Evolutionary conservation across 495 filamentous ascomycete genomes (phyloP), one percentile per base, ranked within the genome.

Genomic region (Xylaria palmicola): DNA sequence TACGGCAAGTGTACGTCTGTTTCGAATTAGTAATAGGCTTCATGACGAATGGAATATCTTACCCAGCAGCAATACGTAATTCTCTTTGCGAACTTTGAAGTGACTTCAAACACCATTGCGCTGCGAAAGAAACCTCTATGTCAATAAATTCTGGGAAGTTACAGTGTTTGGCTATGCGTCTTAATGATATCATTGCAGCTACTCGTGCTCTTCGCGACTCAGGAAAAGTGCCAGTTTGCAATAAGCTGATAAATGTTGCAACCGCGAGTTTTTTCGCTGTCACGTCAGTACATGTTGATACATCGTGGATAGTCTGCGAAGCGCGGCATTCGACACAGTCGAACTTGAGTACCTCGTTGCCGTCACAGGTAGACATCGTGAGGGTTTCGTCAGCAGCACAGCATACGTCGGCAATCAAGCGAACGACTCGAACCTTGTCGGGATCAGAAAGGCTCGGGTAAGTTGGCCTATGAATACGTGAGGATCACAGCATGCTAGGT

Each of bases 71-170:
- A 68, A 97, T 82, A 12, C 94, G 87, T 50, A 98, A 77, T 68
- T 98, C 94, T 68, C 94, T 85, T 22, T 89, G 72, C 6, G 93
- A 93, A 69, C 92, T 96, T 48, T 85, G 83, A 20, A 96, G 75
- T 2, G 89, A 91, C 57, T 86, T 81, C 1, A 98, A 71, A 67
- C 91, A 94, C 81, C 90, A 92, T 66, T 91, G 86, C 0, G 91
- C 92, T 41, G 89, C 76, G 0, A 72, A 60, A 7, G 89, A 91
- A 6, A 67, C 76, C 39, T 84, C 81, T 3, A 97, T 73, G 61
- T 92, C 84, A 57, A 93, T 73, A 57, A 89, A 78, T 10, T 76
- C 73, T 6, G 73, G 45, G 56, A 80, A 75, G 2, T 73, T 70
- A 0, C 84, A 85, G 73, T 95, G 91, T 47, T 80, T 80, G 19